Conservation (phyloP, 2,329 filamentous ascomycete genomes). For the Coniochaeta prunicola region DNA sequence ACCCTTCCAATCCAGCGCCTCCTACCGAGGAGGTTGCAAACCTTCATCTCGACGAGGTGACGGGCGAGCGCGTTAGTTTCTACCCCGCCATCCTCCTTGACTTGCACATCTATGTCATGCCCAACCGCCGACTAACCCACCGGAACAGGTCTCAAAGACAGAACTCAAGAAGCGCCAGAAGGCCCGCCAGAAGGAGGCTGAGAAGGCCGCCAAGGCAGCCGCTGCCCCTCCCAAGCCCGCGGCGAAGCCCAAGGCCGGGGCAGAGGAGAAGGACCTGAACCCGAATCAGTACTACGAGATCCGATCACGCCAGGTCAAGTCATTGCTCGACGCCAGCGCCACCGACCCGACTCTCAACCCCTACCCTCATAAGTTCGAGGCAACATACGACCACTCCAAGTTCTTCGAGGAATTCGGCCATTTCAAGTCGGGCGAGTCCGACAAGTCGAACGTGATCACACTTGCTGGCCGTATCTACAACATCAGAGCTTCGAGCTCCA, state of each 20-base stretch:
- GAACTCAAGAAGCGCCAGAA: slow-evolving; percentile 96
- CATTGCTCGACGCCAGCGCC: slow-evolving; percentile 64
- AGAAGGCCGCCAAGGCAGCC: slow-evolving; percentile 82
- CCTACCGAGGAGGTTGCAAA: slow-evolving; percentile 54
- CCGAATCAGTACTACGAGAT: slow-evolving; percentile 86
- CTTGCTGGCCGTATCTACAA: slow-evolving; percentile 86
- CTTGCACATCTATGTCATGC: slow-evolving; percentile 28
- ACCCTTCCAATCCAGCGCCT: slow-evolving; percentile 18
- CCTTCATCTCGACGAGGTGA: slow-evolving; percentile 84
- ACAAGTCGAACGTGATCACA: slow-evolving; percentile 66
- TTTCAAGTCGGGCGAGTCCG: slow-evolving; percentile 82
- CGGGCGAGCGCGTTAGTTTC: slow-evolving; percentile 54
- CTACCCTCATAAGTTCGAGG: slow-evolving; percentile 90
- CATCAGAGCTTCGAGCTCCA: slow-evolving; percentile 73
- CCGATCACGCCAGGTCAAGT: slow-evolving; percentile 71
- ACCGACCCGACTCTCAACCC: slow-evolving; percentile 61
- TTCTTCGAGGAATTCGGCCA: slow-evolving; percentile 72
- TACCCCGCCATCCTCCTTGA: slow-evolving; percentile 22
- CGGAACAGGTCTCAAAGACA: slow-evolving; percentile 58
- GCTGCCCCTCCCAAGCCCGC: slow-evolving; percentile 37
- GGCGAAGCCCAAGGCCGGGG: slow-evolving; percentile 46
- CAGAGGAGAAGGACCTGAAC: slow-evolving; percentile 52
- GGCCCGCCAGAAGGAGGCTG: slow-evolving; percentile 76
- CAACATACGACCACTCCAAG: slow-evolving; percentile 73
- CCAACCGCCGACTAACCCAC: neutral